Evolutionary conservation across 495 filamentous ascomycete genomes (phyloP), one percentile per base, ranked within the genome.

Genomic region (Cudoniella acicularis): DNA sequence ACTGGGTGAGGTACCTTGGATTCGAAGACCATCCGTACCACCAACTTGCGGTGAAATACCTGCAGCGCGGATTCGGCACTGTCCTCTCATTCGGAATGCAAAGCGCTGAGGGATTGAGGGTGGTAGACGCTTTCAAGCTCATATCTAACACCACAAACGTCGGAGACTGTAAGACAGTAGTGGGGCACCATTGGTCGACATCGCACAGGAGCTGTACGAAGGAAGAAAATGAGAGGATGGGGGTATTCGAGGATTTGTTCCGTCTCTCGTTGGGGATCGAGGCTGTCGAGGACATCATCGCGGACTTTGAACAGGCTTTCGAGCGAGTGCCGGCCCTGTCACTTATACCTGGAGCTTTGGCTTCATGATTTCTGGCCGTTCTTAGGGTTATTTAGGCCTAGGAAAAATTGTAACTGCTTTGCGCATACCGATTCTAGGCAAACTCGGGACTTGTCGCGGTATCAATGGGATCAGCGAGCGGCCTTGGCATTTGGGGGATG

Each of bases 221-320:
- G 98, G 27, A 83, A 16, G 90, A 95, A 11, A 80, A 91, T 70
- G 94, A 98, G 79, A 87, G 85, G 70, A 67, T 80, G 20, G 84
- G 80, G 66, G 10, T 43, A 51, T 1, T 52, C 11, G 27, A 74
- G 75, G 94, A 98, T 71, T 83, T 89, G 11, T 96, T 98, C 74
- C 88, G 94, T 57, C 95, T 98, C 69, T 98, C 95, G 0, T 92
- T 98, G 61, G 94, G 94, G 48, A 96, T 87, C 0, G 94, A 98
- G 77, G 91, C 98, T 72, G 96, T 98, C 66, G 92, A 97, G 75
- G 94, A 98, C 69, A 98, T 98, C 65, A 93, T 98, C 69, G 87
- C 84, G 51, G 94, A 98, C 73, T 98, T 98, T 68, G 86, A 91
- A 67, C 95, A 98, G 73, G 88, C 91, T 0, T 96, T 98, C 74